These are phyloP conservation scores for Casuarina glauca DNA, from an alignment of 306 rosid genomes.

Conservation along the genomic window DNA sequence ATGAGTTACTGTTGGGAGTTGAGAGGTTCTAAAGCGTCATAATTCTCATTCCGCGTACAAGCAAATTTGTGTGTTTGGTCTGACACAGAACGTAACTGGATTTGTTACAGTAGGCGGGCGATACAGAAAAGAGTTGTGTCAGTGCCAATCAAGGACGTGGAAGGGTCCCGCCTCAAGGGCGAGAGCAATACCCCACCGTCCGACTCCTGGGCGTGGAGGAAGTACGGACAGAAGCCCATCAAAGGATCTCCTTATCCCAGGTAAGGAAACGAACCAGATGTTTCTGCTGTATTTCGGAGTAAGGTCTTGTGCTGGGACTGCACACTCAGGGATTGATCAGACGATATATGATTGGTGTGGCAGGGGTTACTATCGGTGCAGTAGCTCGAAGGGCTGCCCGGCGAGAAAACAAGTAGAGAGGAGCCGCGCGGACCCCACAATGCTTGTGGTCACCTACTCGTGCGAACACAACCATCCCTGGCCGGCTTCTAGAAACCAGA, in stretches of 20 bases:
- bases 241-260: constrained; percentile 99
- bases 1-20: too few relatives aligned
- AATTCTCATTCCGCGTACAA: neutral
- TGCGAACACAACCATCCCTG: constrained; percentile 87
- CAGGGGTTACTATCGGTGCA: constrained; percentile 91
- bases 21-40: neutral
- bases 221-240: constrained; percentile 97
- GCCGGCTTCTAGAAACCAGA: constrained; percentile 64
- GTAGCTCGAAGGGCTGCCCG: constrained; percentile 94
- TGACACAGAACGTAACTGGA: neutral
- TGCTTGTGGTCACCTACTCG: constrained; percentile 80
- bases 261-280: constrained; percentile 19
- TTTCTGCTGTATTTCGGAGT: too few relatives aligned
- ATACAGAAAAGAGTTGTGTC: constrained; percentile 77
- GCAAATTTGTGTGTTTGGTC: neutral
- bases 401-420: constrained; percentile 97
- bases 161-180: constrained; percentile 60
- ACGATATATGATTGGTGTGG: neutral
- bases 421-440: constrained; percentile 80
- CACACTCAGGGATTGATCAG: neutral
- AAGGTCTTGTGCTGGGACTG: neutral
- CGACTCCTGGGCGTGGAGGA: constrained; percentile 98
- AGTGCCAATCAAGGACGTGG: constrained; percentile 62
- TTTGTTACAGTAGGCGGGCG: constrained; percentile 41
- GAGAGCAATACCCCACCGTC: constrained; percentile 77